Percentiles rank a stretch among this genome's conserved stretches.
phyloP scores from a whole-genome alignment of 2,329 filamentous ascomycete species.

The Phoma herbarum region DNA sequence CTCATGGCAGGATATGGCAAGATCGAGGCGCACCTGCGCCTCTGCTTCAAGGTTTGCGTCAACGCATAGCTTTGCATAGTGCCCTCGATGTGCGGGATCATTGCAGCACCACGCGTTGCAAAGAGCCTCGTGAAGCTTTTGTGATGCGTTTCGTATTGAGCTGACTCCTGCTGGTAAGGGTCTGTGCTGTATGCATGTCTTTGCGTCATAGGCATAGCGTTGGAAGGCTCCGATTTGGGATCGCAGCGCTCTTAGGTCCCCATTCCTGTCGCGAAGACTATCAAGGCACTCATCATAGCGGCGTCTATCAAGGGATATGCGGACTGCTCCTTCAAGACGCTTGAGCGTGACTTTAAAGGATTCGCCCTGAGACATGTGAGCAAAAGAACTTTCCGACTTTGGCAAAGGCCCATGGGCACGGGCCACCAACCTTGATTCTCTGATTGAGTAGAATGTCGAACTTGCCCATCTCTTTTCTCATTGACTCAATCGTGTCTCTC shows the following conservation, averaged over 20 bases:
- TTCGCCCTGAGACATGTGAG: constrained; percentile 21
- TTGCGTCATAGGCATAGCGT: constrained; percentile 12
- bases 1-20: constrained; percentile 36
- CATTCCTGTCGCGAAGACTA: constrained; percentile 29
- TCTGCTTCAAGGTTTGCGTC: constrained; percentile 31
- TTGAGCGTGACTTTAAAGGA: constrained; percentile 26
- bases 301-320: constrained; percentile 30
- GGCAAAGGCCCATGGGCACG: too few relatives aligned
- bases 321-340: constrained; percentile 21
- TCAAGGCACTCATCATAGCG: constrained; percentile 27
- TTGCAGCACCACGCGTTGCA: constrained; percentile 35
- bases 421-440: constrained; percentile 26
- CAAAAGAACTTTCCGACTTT: not conserved
- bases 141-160: constrained; percentile 27
- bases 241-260: constrained; percentile 29
- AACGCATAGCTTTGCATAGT: constrained; percentile 37
- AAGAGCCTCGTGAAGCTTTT: constrained; percentile 36
- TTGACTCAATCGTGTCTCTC: constrained; percentile 20
- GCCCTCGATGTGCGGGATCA: constrained; percentile 27
- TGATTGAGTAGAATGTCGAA: constrained; percentile 27
- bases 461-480: constrained; percentile 26
- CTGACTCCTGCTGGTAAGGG: constrained; percentile 19
- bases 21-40: constrained; percentile 32
- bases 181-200: constrained; percentile 11
- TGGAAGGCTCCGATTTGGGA: constrained; percentile 30